Evolutionary conservation across 2,329 filamentous ascomycete species (phyloP).

Genomic region (Graphilbum sp.): DNA sequence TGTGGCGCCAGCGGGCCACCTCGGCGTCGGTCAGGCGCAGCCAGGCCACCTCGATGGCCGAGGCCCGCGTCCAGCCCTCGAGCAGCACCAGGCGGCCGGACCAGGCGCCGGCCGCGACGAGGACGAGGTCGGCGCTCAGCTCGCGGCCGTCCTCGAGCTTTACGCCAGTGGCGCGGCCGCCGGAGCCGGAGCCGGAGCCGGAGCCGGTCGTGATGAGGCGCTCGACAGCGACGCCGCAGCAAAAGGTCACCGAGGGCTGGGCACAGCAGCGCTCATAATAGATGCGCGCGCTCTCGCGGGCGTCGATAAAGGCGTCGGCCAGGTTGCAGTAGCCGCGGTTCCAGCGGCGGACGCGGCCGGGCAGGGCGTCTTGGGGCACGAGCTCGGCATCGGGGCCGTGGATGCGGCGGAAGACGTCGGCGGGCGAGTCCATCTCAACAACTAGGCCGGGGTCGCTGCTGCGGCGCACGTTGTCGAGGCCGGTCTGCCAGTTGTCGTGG

Average conservation of each 20-base stretch:
- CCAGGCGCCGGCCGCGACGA: slow-evolving; percentile 13
- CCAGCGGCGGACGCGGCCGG: slow-evolving; percentile 5
- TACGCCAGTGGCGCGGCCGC: slow-evolving; percentile 7
- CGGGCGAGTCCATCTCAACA: slow-evolving; percentile 3
- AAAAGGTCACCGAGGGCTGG: slow-evolving; percentile 9
- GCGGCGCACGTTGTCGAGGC: slow-evolving; percentile 1
- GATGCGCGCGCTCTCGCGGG: slow-evolving; percentile 9
- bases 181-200: too few relatives aligned
- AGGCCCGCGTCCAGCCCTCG: slow-evolving; percentile 6
- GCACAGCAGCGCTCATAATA: slow-evolving; percentile 12
- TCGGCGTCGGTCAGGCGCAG: slow-evolving; percentile 13
- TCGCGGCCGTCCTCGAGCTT: slow-evolving; percentile 8
- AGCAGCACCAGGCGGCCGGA: slow-evolving; percentile 11
- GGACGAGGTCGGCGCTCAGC: slow-evolving; percentile 6
- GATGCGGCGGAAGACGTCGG: slow-evolving; percentile 11
- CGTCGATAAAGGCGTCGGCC: slow-evolving; percentile 12
- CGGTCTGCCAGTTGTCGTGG: slow-evolving; percentile 7
- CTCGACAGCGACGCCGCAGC: slow-evolving; percentile 10
- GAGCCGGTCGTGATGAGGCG: too few relatives aligned
- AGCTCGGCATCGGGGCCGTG: slow-evolving; percentile 9
- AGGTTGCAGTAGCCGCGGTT: slow-evolving; percentile 12
- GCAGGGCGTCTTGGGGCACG: neutral
- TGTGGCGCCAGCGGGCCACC: slow-evolving; percentile 11
- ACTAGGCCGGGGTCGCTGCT: neutral
- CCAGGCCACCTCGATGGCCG: slow-evolving; percentile 13